Base-by-base conservation (phyloP, 495 filamentous ascomycete species). In the Tricharina praecox region DNA sequence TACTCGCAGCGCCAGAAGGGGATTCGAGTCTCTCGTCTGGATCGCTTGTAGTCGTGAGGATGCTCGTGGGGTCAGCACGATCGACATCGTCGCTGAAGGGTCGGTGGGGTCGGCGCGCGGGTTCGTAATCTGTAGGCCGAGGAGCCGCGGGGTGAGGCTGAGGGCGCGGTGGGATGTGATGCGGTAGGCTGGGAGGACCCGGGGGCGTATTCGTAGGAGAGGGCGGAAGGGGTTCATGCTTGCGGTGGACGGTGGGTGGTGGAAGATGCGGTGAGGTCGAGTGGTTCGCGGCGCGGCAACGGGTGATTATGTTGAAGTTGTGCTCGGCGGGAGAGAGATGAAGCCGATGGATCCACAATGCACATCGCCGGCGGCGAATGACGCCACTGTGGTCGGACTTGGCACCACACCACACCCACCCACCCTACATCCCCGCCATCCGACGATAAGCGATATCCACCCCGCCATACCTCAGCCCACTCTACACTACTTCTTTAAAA, bases 11-110 rank as follows among this genome's bases (percentile, higher is more conserved):
- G 83, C 80, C 28, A 93, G 74, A 56, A 79, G 67, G 2, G 87
- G 82, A 65, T 93, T 92, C 37, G 69, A 64, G 63, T 92, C 82
- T 52, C 77, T 78, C 15, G 66, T 60, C 66, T 77, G 74, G 49
- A 85, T 79, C 90, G 34, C 86, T 72, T 15, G 77, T 72, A 1
- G 85, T 90, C 45, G 95, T 87, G 44, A 75, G 73, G 23, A 95
- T 69, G 54, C 66, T 67, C 75, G 93, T 82, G 39, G 39, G 18
- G 34, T 9, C 13, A 32, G 28, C 28, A 5, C 7, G 28, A 32
- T 32, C 28, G 28, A 9, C 37, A 40, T 40, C 40, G 24, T 18
- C 24, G 19, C 8, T 20, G 43, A 11, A 3, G n/a, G n/a, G 41
- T 15, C 26, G 23, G 18, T 19, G 3, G 40, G 40, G 43, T 46